phyloP scores from a whole-genome alignment of 257 asterid genomes.

The Solanum medicagineum region DNA sequence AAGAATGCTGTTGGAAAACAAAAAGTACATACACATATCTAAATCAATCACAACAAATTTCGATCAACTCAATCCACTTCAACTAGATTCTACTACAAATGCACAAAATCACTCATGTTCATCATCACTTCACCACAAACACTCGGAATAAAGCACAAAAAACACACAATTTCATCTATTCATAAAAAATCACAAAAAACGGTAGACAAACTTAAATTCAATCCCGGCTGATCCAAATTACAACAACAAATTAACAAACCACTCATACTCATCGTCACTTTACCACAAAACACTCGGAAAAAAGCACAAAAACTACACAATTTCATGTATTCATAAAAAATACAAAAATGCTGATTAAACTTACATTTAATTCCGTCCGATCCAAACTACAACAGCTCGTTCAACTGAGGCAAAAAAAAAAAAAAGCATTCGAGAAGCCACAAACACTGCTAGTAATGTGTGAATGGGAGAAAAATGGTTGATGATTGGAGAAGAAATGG shows the following conservation, averaged over 20 bases:
- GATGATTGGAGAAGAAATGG: not conserved
- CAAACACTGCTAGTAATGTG: constrained; percentile 20
- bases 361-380: not conserved
- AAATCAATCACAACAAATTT: not conserved
- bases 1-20: not conserved
- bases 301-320: not conserved
- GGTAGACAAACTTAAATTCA: not conserved
- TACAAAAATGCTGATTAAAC: not conserved
- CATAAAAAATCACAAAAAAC: not conserved
- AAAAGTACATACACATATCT: not conserved
- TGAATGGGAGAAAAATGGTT: not conserved
- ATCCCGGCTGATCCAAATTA: not conserved
- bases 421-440: constrained; percentile 13
- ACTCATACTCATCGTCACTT: not conserved
- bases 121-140: not conserved
- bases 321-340: not conserved
- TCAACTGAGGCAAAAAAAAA: not conserved
- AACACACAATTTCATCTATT: not conserved
- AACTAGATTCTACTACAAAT: not conserved
- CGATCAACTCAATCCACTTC: not conserved
- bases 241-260: not conserved
- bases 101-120: not conserved
- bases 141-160: not conserved
- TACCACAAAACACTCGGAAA: not conserved
- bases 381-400: not conserved